phyloP scores from a whole-genome alignment of 805 yeast species.

The Jamesozyma gamospora region DNA sequence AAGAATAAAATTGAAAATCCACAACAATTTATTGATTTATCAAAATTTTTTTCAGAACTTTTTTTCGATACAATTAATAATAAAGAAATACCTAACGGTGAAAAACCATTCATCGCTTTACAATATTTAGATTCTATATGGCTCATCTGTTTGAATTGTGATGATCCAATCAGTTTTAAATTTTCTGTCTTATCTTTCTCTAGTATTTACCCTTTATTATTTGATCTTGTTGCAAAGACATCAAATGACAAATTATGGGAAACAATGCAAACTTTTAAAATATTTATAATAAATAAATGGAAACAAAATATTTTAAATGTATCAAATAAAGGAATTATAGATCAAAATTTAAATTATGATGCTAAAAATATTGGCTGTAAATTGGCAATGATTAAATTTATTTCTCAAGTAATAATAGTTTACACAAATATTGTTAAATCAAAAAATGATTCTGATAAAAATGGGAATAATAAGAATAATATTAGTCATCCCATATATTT shows the following conservation, averaged over 20 bases:
- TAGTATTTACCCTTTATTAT: slow-evolving; percentile 37
- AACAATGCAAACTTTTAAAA: slow-evolving; percentile 45
- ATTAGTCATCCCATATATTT: slow-evolving; percentile 6
- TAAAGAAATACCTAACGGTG: slow-evolving; percentile 14
- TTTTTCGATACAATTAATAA: slow-evolving; percentile 21
- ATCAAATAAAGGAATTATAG: slow-evolving; percentile 24
- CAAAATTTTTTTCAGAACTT: slow-evolving; percentile 18
- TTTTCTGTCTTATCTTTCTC: slow-evolving; percentile 34
- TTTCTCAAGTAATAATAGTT: slow-evolving; percentile 46
- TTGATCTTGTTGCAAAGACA: slow-evolving; percentile 36
- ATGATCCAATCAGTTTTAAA: slow-evolving; percentile 29
- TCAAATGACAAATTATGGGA: slow-evolving; percentile 42
- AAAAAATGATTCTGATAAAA: slow-evolving; percentile 12
- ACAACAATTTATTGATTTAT: slow-evolving; percentile 7
- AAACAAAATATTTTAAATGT: slow-evolving; percentile 27
- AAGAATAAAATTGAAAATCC: slow-evolving; percentile 5
- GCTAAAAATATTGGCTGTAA: slow-evolving; percentile 47
- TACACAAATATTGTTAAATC: slow-evolving; percentile 31
- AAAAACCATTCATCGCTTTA: slow-evolving; percentile 26
- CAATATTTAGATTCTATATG: slow-evolving; percentile 21
- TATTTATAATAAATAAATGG: slow-evolving; percentile 51
- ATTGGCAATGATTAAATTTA: slow-evolving; percentile 64
- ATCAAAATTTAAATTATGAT: slow-evolving; percentile 28
- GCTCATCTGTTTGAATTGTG: slow-evolving; percentile 10
- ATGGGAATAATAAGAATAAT: neutral